These are phyloP conservation scores for Epichloe scottii DNA, from an alignment of 2,329 filamentous ascomycete genomes.

Conservation along the genomic window DNA sequence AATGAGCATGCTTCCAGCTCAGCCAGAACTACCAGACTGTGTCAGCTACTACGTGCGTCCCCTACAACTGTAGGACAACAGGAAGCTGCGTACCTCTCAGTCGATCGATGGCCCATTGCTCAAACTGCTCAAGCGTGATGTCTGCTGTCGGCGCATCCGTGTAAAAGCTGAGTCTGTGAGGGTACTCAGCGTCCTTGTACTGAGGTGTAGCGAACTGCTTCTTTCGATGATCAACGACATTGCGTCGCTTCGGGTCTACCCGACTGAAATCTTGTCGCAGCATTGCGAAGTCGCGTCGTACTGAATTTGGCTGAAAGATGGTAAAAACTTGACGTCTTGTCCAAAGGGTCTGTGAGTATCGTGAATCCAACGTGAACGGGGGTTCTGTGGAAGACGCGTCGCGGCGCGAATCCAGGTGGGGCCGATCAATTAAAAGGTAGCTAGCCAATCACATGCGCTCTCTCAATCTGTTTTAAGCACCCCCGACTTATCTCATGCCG, in stretches of 20 bases:
- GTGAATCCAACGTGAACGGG: background rate
- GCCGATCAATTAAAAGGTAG: constrained; percentile 12
- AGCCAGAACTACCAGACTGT: constrained; percentile 50
- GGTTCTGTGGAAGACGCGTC: constrained; percentile 20
- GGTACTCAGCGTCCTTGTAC: constrained; percentile 70
- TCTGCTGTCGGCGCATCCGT: constrained; percentile 76
- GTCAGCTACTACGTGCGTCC: background rate
- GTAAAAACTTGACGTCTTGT: background rate
- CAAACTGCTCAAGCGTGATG: constrained; percentile 92
- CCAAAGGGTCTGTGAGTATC: background rate
- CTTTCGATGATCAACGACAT: constrained; percentile 66
- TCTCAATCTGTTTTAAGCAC: background rate
- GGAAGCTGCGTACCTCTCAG: constrained; percentile 49
- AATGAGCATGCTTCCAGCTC: constrained; percentile 92
- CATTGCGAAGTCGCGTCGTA: constrained; percentile 22
- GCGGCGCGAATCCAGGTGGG: constrained; percentile 17
- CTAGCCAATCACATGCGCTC: constrained; percentile 1
- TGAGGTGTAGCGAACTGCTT: constrained; percentile 70
- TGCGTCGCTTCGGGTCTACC: constrained; percentile 60
- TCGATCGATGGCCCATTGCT: constrained; percentile 95
- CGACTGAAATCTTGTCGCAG: constrained; percentile 39
- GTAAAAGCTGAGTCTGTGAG: constrained; percentile 87
- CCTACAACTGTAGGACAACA: no score
- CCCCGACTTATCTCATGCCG: no score
- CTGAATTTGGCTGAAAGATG: background rate